These are phyloP conservation scores for Talaromyces sp. DNA, from an alignment of 2,329 filamentous ascomycete genomes.

Conservation along the genomic window DNA sequence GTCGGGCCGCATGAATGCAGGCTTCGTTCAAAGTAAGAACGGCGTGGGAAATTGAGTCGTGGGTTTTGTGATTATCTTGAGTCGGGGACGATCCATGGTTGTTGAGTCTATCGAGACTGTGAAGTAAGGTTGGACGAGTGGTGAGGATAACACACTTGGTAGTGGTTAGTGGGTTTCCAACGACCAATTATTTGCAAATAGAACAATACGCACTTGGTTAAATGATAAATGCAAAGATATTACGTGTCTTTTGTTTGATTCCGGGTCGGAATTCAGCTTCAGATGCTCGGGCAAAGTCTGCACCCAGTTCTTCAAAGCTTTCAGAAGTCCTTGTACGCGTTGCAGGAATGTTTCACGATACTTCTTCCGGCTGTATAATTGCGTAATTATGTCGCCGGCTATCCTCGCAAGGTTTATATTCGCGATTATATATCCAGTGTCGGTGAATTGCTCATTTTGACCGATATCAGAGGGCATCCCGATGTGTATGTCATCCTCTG, in stretches of 20 bases:
- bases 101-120: background rate
- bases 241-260: slow-evolving; percentile 27
- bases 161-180: background rate
- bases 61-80: background rate
- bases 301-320: slow-evolving; percentile 34
- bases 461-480: slow-evolving; percentile 30
- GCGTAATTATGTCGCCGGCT: slow-evolving; percentile 29
- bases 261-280: slow-evolving; percentile 25
- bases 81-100: background rate
- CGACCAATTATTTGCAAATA: background rate
- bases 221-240: slow-evolving; percentile 34
- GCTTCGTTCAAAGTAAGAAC: slow-evolving; percentile 32
- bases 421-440: slow-evolving; percentile 31
- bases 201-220: slow-evolving; percentile 21
- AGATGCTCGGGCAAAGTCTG: slow-evolving; percentile 31
- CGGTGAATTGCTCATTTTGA: slow-evolving; percentile 31
- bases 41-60: slow-evolving; percentile 23
- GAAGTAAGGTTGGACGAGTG: background rate
- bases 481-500: slow-evolving; percentile 43
- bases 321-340: slow-evolving; percentile 35
- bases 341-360: slow-evolving; percentile 34
- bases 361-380: slow-evolving; percentile 30
- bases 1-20: slow-evolving; percentile 33
- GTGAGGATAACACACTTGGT: background rate
- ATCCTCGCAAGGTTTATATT: slow-evolving; percentile 34